Percentiles rank a stretch among this genome's conserved stretches.
Conservation (phyloP, 2,329 filamentous ascomycete species). For the Colletotrichum abscissum region DNA sequence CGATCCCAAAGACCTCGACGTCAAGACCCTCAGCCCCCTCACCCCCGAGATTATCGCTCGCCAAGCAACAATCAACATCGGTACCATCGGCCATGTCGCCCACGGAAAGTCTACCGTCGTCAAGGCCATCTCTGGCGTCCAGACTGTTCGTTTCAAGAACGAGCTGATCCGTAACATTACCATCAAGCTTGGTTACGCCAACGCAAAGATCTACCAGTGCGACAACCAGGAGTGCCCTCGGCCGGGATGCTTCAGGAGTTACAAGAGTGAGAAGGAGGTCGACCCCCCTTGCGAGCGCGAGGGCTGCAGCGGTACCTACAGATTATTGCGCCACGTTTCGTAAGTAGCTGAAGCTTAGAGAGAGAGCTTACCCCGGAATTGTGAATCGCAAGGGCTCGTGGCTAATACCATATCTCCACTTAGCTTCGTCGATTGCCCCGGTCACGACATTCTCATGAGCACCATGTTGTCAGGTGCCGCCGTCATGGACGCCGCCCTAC, state of each 20-base stretch:
- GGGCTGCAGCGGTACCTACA: constrained; percentile 88
- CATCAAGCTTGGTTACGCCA: constrained; percentile 99
- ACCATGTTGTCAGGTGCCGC: constrained; percentile 99
- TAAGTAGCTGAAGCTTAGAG: constrained; percentile 59
- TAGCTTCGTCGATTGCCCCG: constrained; percentile 97
- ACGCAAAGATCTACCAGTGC: constrained; percentile 99
- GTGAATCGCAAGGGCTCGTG: not conserved
- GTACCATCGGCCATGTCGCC: constrained; percentile 97
- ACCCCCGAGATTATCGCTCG: constrained; percentile 97
- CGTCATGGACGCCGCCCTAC: constrained; percentile 98
- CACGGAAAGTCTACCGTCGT: constrained; percentile 99
- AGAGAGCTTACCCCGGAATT: constrained; percentile 25
- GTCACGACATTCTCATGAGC: constrained; percentile 99
- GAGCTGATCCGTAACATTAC: constrained; percentile 99
- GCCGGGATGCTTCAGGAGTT: constrained; percentile 95
- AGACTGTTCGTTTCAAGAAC: constrained; percentile 99
- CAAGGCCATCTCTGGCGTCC: constrained; percentile 98
- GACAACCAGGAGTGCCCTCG: constrained; percentile 91
- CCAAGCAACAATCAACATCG: constrained; percentile 99
- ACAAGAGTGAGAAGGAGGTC: constrained; percentile 98
- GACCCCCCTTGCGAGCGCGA: constrained; percentile 96
- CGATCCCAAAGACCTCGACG: constrained; percentile 88
- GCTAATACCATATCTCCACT: constrained; percentile 39
- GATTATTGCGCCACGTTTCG: constrained; percentile 91
- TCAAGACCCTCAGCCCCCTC: constrained; percentile 82